phyloP scores from a whole-genome alignment of 1,139 yeast genomes.

The Candida glucosophila region DNA sequence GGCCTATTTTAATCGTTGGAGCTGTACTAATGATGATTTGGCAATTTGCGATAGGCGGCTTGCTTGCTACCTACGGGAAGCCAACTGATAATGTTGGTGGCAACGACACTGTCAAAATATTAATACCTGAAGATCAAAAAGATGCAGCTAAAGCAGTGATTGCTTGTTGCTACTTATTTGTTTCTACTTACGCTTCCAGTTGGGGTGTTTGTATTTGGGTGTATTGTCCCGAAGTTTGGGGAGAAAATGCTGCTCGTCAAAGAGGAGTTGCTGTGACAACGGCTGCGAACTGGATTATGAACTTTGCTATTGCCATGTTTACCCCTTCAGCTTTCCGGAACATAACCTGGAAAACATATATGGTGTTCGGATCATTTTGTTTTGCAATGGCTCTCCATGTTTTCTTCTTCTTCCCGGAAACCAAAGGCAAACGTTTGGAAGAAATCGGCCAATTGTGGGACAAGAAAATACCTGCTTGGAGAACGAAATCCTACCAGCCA shows the following conservation, averaged over 20 bases:
- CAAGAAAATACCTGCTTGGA: conserved; percentile 54
- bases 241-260: conserved; percentile 46
- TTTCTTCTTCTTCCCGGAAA: conserved; percentile 59
- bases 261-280: conserved; percentile 49
- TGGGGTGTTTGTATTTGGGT: conserved; percentile 61
- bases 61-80: conserved; percentile 37
- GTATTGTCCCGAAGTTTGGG: conserved; percentile 50
- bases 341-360: conserved; percentile 41
- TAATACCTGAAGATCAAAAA: conserved; percentile 27
- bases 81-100: conserved; percentile 23
- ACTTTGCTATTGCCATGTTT: conserved; percentile 46
- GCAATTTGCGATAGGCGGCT: conserved; percentile 31
- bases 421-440: conserved; percentile 57
- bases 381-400: conserved; percentile 50
- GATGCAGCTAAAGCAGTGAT: conserved; percentile 46
- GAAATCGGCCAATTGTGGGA: conserved; percentile 56
- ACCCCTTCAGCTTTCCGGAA: conserved; percentile 40
- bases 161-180: conserved; percentile 53
- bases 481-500: conserved; percentile 33
- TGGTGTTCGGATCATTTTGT: conserved; percentile 42
- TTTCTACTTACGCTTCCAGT: conserved; percentile 43
- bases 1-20: conserved; percentile 25
- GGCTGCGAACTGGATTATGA: conserved; percentile 45
- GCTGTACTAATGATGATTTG: conserved; percentile 29
- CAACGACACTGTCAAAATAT: conserved; percentile 35